A percentile compares a stretch with the other conserved stretches of the same genome.
These are phyloP conservation scores for Leccinum griseonigrum DNA, from an alignment of 1,284 basidiomycete genomes.

Conservation along the genomic window DNA sequence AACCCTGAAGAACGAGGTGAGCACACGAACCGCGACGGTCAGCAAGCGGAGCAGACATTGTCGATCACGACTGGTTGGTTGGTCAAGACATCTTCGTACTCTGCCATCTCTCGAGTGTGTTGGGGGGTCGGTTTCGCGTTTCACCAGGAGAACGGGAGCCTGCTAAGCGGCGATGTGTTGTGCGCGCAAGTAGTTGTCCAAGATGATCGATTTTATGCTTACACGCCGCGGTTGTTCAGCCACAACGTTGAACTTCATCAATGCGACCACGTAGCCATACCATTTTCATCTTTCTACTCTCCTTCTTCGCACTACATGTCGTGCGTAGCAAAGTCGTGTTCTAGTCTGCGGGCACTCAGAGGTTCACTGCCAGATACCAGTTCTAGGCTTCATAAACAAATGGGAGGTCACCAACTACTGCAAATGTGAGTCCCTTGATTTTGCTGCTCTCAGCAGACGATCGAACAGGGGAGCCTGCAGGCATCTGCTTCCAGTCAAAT, in stretches of 20 bases:
- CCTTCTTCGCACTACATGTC: slow-evolving; percentile 19
- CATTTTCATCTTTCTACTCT: slow-evolving; percentile 17
- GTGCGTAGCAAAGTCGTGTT: slow-evolving; percentile 24
- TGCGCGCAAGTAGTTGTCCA: neutral
- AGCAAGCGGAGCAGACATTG: slow-evolving; percentile 63
- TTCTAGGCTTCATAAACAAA: slow-evolving; percentile 54
- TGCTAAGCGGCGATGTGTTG: neutral
- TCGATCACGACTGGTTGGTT: slow-evolving; percentile 96
- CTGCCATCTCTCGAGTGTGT: slow-evolving; percentile 52
- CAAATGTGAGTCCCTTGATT: slow-evolving; percentile 56
- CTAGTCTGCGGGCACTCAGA: slow-evolving; percentile 11
- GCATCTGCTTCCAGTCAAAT: slow-evolving; percentile 88
- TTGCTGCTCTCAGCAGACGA: slow-evolving; percentile 1
- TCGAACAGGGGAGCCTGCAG: slow-evolving; percentile 39
- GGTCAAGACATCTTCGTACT: slow-evolving; percentile 87
- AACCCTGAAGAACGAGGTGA: slow-evolving; percentile 61
- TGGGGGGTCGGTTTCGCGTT: slow-evolving; percentile 6
- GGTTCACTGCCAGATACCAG: slow-evolving; percentile 39
- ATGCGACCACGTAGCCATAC: slow-evolving; percentile 22
- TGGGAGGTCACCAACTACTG: slow-evolving; percentile 85
- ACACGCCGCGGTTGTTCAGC: slow-evolving; percentile 12
- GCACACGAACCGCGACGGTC: slow-evolving; percentile 18
- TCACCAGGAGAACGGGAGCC: neutral
- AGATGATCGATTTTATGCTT: neutral
- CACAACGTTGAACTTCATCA: slow-evolving; percentile 11